Percentiles rank a stretch among this genome's conserved stretches.
Conservation (phyloP, 202 grass and related monocot genomes). For the Bolboschoenoplectus hybrid region DNA sequence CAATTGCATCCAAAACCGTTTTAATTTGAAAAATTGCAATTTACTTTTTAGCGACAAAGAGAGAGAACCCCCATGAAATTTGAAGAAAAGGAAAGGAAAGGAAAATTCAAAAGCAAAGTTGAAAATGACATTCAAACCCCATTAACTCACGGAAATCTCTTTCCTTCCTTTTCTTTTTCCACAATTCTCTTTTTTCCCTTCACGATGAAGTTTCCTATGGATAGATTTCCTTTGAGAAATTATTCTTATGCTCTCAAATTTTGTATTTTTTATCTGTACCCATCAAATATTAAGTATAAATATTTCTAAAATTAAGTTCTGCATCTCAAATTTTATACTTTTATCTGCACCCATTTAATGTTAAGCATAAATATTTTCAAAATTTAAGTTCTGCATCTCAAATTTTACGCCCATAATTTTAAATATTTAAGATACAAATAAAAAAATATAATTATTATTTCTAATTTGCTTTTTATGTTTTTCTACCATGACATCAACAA, state of each 20-base stretch:
- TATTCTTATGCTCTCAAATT: too few relatives aligned
- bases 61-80: too few relatives aligned
- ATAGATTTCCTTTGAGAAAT: not conserved
- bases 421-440: not conserved
- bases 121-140: constrained; percentile 26
- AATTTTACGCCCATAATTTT: too few relatives aligned
- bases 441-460: too few relatives aligned
- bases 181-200: not conserved
- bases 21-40: not conserved
- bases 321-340: too few relatives aligned
- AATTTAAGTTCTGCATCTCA: too few relatives aligned
- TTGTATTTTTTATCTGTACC: too few relatives aligned
- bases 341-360: too few relatives aligned
- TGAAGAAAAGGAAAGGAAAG: constrained; percentile 16
- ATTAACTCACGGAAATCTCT: constrained; percentile 38
- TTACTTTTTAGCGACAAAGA: not conserved
- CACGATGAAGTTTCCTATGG: constrained; percentile 16
- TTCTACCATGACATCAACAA: not conserved
- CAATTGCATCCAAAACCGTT: not conserved
- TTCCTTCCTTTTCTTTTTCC: not conserved
- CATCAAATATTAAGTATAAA: too few relatives aligned
- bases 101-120: not conserved
- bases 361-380: too few relatives aligned
- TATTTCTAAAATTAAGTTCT: too few relatives aligned
- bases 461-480: too few relatives aligned